phyloP scores from a whole-genome alignment of 176 grass and related monocot species.

The Puccinellia tenuiflora region DNA sequence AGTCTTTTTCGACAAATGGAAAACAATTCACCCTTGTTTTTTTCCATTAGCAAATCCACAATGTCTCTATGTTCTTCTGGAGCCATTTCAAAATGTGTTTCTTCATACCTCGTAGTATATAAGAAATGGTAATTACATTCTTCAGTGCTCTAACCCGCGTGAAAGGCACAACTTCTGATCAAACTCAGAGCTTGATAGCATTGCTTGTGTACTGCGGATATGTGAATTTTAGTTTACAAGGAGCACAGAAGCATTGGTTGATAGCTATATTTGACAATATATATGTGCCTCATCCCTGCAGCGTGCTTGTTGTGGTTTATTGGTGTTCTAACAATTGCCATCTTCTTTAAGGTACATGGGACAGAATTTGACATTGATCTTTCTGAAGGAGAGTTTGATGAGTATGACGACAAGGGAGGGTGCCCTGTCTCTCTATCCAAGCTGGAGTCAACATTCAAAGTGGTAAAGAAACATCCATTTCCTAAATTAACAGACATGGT shows the following conservation, averaged over 20 bases:
- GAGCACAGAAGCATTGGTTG: background rate
- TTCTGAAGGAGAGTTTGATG: conserved; percentile 77
- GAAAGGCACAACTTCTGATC: background rate
- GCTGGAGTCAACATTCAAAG: conserved; percentile 68
- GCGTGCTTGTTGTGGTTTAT: background rate
- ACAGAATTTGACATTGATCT: conserved; percentile 76
- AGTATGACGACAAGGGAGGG: conserved; percentile 86
- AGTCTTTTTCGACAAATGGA: background rate
- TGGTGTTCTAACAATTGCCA: background rate
- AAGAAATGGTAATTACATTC: background rate
- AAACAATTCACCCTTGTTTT: background rate
- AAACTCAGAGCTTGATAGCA: background rate
- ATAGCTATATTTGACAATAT: conserved; percentile 2
- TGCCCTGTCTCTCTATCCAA: conserved; percentile 73
- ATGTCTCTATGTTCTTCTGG: background rate
- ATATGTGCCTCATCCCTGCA: background rate
- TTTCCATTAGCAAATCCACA: background rate
- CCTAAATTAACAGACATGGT: background rate
- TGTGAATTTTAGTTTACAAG: background rate
- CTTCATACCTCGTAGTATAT: background rate
- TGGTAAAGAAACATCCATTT: conserved; percentile 46
- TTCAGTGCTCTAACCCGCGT: background rate
- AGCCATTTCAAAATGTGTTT: background rate
- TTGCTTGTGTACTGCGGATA: background rate
- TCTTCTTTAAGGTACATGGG: conserved; percentile 40